Evolutionary conservation across 2,329 filamentous ascomycete species (phyloP).

Genomic region (Samsoniella hepiali): DNA sequence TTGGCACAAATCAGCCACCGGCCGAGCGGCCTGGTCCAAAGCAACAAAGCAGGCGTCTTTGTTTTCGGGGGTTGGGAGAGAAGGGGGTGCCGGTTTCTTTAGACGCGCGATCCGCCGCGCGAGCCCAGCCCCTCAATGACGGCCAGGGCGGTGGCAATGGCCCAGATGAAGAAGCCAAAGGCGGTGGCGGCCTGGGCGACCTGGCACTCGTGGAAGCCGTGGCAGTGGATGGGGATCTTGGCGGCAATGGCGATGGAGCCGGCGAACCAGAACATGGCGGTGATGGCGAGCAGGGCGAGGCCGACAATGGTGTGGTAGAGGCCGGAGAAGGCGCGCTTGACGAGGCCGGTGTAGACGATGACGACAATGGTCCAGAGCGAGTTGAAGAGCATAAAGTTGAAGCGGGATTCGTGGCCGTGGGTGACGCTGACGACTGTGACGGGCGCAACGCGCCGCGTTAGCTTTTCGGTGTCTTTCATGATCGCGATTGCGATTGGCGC

Average conservation of each 20-base stretch:
- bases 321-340: constrained; percentile 59
- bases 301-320: constrained; percentile 63
- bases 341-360: constrained; percentile 65
- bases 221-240: constrained; percentile 54
- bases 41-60: not conserved
- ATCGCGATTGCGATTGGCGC: constrained; percentile 8
- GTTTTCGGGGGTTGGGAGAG: not conserved
- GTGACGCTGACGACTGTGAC: constrained; percentile 52
- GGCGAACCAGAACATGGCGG: constrained; percentile 86
- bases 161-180: constrained; percentile 64
- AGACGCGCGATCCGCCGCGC: constrained; percentile 29
- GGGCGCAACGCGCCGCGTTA: not conserved
- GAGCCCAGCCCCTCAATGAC: constrained; percentile 45
- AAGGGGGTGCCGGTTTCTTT: not conserved
- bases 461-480: not conserved
- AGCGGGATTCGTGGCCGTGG: constrained; percentile 41
- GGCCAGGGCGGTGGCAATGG: constrained; percentile 46
- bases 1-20: not conserved
- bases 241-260: constrained; percentile 77
- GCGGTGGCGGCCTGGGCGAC: constrained; percentile 61
- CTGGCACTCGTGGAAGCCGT: constrained; percentile 54
- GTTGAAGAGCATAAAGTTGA: constrained; percentile 79
- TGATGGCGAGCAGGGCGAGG: constrained; percentile 65
- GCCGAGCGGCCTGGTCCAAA: not conserved
- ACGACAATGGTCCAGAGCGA: constrained; percentile 72